Evolutionary conservation across 176 grass and related monocot species (phyloP), one percentile per base, ranked within the genome.

Genomic region (Lolium perenne): DNA sequence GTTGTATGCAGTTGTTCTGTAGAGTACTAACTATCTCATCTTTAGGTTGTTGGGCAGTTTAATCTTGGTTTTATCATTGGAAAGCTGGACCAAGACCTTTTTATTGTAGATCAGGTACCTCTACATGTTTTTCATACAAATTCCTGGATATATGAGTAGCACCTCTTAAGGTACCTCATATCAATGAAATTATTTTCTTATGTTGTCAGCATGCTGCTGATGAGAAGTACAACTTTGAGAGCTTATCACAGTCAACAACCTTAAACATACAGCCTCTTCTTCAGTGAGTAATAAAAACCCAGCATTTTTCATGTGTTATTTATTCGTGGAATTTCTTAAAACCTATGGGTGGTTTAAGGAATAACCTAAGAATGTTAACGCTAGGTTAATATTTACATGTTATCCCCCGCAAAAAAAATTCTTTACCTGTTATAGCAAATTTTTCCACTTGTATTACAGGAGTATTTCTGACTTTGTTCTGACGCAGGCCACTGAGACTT

Each of bases 51-150:
- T 70, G 96, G 96, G 78, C 96, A 95, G 87, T 98, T 98, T 86
- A 98, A 98, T 94, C 96, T 98, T 84, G 96, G 96, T 83, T 98
- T 98, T 77, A 98, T 98, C 89, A 94, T 98, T 77, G 96, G 90
- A 75, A 98, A 94, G 71, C 88, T 98, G 23, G 82, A 88, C 6
- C 82, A 98, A 74, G 93, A 98, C 84, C 91, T 98, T 38, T 98
- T 98, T 92, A 95, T 98, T 83, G 82, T 98, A 71, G 96, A 98
- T 91, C 96, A 98, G 93, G 96, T 98, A 89, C 81, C 43, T 51
- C 38, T 75, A 48, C 73, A 74, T 88, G 17, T 72, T 48, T 56
- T 82, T 88, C 61, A 15, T 89, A 49, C 47, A 91, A 70, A 21
- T 18, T n/a, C 48, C 21, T 82, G 59, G 62, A 84, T 86, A 72